phyloP scores from a whole-genome alignment of 23 red algal genomes.

The Gracilaria caudata region DNA sequence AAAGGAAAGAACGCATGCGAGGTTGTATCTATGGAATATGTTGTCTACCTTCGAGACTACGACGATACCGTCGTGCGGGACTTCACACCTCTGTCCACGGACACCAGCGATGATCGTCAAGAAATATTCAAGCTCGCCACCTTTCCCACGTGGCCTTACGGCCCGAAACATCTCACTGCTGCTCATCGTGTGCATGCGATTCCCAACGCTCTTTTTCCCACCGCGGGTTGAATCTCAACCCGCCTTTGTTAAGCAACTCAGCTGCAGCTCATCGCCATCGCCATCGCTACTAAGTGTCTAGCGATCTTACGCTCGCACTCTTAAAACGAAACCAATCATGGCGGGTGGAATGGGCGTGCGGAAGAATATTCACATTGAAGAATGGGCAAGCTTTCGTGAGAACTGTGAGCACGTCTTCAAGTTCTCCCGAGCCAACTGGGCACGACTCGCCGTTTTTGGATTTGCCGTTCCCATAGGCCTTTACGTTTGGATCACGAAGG shows the following conservation, averaged over 20 bases:
- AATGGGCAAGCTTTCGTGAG: slow-evolving; percentile 74
- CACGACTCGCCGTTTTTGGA: slow-evolving; percentile 66
- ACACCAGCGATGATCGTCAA: no score
- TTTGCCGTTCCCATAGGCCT: slow-evolving; percentile 56
- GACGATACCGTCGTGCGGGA: no score
- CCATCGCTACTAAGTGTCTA: neutral
- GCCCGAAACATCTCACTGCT: neutral
- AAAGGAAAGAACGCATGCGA: no score
- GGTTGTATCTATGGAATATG: no score
- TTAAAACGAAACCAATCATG: slow-evolving; percentile 12
- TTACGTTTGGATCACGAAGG: slow-evolving; percentile 51
- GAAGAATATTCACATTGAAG: slow-evolving; percentile 81
- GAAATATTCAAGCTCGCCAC: neutral
- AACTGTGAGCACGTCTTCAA: slow-evolving; percentile 75
- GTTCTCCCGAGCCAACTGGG: slow-evolving; percentile 45
- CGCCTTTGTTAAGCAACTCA: no score
- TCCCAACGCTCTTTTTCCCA: no score
- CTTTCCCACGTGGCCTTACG: neutral
- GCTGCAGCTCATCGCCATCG: no score
- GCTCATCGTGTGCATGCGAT: no score
- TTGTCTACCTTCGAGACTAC: no score
- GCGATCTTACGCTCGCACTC: neutral
- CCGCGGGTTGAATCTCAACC: no score
- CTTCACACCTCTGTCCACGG: no score
- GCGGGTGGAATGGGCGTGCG: slow-evolving; percentile 67